Percentiles rank a stretch among this genome's conserved stretches.
phyloP scores from a whole-genome alignment of 192 early-diverging fungal genomes.

The Gigaspora rosea region DNA sequence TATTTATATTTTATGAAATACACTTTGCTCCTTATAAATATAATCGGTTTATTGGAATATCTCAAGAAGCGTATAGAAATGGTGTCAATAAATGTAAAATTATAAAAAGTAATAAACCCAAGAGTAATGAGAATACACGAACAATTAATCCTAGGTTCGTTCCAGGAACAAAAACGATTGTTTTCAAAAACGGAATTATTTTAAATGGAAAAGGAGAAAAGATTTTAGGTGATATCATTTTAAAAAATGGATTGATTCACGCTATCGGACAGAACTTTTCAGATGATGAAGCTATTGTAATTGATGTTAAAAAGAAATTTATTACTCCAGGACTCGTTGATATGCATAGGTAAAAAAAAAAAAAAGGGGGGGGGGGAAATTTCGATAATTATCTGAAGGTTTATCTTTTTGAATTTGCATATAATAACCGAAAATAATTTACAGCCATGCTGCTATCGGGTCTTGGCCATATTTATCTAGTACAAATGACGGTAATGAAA shows the following conservation, averaged over 20 bases:
- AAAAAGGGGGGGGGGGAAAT: too few relatives aligned
- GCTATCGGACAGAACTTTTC: constrained; percentile 45
- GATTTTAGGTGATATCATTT: constrained; percentile 51
- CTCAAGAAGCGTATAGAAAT: too few relatives aligned
- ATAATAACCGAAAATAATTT: too few relatives aligned
- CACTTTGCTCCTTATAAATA: too few relatives aligned
- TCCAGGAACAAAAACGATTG: constrained; percentile 37
- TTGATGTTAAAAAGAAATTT: constrained; percentile 66
- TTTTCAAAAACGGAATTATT: constrained; percentile 64
- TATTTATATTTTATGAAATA: too few relatives aligned
- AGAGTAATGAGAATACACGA: not conserved
- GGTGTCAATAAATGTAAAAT: too few relatives aligned
- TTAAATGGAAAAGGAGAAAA: constrained; percentile 57
- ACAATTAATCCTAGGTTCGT: constrained; percentile 50
- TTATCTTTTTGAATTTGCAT: too few relatives aligned
- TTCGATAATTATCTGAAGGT: not conserved
- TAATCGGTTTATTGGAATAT: too few relatives aligned
- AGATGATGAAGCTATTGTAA: constrained; percentile 39
- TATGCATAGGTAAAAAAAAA: constrained; percentile 55
- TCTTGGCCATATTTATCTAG: constrained; percentile 63
- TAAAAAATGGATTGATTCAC: constrained; percentile 61
- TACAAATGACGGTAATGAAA: constrained; percentile 67
- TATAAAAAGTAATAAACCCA: too few relatives aligned
- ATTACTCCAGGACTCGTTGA: constrained; percentile 83
- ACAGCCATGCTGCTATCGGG: constrained; percentile 63